Evolutionary conservation across 768 basidiomycete genomes (phyloP), one percentile per base, ranked within the genome.

Genomic region (Auriculariales sp.): DNA sequence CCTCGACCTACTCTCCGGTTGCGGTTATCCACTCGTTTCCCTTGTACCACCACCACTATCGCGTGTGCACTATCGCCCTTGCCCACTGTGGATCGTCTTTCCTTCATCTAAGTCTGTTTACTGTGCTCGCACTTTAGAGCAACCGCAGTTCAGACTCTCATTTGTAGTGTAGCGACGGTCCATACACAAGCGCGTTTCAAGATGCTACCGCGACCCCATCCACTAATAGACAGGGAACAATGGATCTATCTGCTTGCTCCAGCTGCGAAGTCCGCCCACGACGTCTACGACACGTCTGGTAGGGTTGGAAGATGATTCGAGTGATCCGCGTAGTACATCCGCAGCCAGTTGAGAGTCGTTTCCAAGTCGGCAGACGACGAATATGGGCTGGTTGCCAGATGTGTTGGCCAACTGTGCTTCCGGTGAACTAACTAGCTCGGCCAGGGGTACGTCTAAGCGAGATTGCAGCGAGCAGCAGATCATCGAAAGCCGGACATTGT

Each of bases 321-420:
- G 53, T 57, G 45, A 59, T 57, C 6, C 64, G 25, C 54, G 48
- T 17, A 89, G 58, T 4, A 79, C 78, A 30, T 78, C 70, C 0
- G 79, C 91, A 28, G 92, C 94, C 17, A 88, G 74, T 61, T 90
- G 87, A 1, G 90, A 94, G 62, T 97, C 94, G 58, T 97, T 98
- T 3, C 94, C 93, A 19, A 90, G 69, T 28, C 89, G 74, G 64
- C 93, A 98, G 25, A 95, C 64, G 15, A 95, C 66, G 52, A 79
- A 79, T 4, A 68, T 67, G 3, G 62, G 55, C 15, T 60, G 44
- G 48, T 52, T 2, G 47, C 29, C 11, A 25, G 33, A 14, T 30
- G 1, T 7, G 3, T 54, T 32, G 4, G 66, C 58, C n/a, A 78
- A 46, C 48, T 69, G 62, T 1, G 63, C 56, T n/a, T 61, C 54